phyloP scores from a whole-genome alignment of 768 basidiomycete genomes.

The Basidioascus undulatus region DNA sequence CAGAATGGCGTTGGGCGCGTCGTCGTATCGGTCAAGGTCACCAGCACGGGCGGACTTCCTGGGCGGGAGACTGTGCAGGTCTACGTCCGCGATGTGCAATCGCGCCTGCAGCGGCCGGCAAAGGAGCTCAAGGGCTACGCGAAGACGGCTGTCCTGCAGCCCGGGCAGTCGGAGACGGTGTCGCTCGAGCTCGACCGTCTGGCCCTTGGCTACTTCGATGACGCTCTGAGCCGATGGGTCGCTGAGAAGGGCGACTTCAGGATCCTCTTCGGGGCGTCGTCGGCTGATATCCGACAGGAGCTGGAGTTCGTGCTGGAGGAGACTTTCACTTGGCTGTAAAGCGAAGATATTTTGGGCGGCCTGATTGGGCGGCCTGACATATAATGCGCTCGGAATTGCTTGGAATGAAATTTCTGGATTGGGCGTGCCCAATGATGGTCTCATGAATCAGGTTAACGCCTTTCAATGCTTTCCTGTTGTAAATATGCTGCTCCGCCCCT shows the following conservation, averaged over 20 bases:
- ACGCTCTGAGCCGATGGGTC: too few species aligned
- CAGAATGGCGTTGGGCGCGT: too few species aligned
- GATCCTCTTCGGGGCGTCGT: constrained; percentile 1
- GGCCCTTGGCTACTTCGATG: constrained; percentile 37
- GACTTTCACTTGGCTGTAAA: constrained; percentile 1
- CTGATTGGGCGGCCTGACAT: too few species aligned
- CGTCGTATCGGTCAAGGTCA: constrained; percentile 26
- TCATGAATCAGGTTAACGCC: too few species aligned
- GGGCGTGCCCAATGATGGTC: too few species aligned
- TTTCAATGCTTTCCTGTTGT: too few species aligned
- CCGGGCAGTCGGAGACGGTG: constrained; percentile 16
- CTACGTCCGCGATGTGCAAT: constrained; percentile 29
- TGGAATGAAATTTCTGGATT: too few species aligned
- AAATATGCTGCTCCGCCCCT: too few species aligned
- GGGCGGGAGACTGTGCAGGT: constrained; percentile 46
- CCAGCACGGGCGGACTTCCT: constrained; percentile 28
- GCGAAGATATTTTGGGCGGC: too few species aligned
- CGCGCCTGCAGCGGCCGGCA: constrained; percentile 29
- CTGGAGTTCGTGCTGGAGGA: neutral
- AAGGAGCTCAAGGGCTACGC: constrained; percentile 35
- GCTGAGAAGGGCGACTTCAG: constrained; percentile 1
- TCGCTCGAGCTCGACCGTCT: constrained; percentile 18
- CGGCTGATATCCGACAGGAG: neutral
- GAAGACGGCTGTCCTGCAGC: constrained; percentile 17
- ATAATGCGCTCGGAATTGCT: too few species aligned